Base-by-base conservation (phyloP, 2,329 filamentous ascomycete species). In the Diaporthe citri region DNA sequence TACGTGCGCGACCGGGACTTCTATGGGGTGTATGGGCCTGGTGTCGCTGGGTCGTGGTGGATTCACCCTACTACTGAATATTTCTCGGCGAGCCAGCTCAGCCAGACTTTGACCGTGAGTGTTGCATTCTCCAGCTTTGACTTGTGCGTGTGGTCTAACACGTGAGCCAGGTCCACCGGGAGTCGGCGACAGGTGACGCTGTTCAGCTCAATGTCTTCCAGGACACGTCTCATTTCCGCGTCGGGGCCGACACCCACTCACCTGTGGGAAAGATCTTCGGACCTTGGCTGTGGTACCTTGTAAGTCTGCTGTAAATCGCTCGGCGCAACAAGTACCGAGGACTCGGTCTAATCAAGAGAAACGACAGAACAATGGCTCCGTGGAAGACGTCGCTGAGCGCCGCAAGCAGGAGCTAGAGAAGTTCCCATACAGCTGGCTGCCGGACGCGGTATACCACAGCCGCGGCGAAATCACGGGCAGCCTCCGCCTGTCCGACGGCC, bases 191-290 rank as follows among this genome's bases (percentile, higher is more conserved):
- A 0, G 88, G 88, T 7, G 88, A 89, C 75, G 83, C 84, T 1
- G 87, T 89, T 3, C 86, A 89, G 75, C 81, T 89, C 51, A 90
- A 90, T 79, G 88, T 90, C 85, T 83, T 89, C 46, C 87, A 89
- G 77, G 88, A 88, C 46, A 89, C 75, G 20, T 69, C 87, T 0
- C 86, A 87, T 77, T 87, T 86, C 77, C 81, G 82, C 77, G 83
- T 82, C 5, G 81, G 79, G 1, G 81, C 82, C 56, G 79, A 77
- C 28, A 85, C 86, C 66, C 80, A 79, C 2, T 83, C 84, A 76
- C 77, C 82, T 43, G 79, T 83, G n/a, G 84, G 83, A 4, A 86
- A 86, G 79, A 83, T 83, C 31, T 86, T 84, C 81, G 85, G 85
- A 0, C 85, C 85, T 3, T 86, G 85, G 85, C 79, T 86, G 8